A percentile compares a stretch with the other conserved stretches of the same genome.
These are phyloP conservation scores for Russula sp. DNA, from an alignment of 768 basidiomycete species.

Conservation along the genomic window DNA sequence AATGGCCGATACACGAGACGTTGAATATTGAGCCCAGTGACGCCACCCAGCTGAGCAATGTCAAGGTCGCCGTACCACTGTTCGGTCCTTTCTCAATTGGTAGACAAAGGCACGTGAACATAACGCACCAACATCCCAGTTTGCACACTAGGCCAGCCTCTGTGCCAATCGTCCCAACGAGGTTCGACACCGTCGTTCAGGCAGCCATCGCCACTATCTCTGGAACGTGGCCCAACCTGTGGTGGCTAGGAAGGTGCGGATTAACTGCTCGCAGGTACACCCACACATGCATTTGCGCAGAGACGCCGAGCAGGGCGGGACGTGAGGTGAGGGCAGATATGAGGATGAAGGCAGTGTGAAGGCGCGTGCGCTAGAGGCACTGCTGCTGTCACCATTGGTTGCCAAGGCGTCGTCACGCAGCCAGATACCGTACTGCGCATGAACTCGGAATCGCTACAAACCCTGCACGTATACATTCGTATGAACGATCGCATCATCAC, in stretches of 20 bases:
- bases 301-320: constrained; percentile 76
- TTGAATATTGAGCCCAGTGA: constrained; percentile 80
- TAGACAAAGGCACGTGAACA: neutral
- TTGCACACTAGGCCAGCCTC: constrained; percentile 69
- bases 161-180: constrained; percentile 80
- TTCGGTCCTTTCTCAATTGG: constrained; percentile 2
- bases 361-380: constrained; percentile 59
- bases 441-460: constrained; percentile 28
- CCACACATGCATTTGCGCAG: constrained; percentile 76
- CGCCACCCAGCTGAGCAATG: constrained; percentile 78
- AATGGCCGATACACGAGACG: constrained; percentile 80
- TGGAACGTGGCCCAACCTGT: too few species aligned
- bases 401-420: constrained; percentile 20
- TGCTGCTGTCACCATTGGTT: constrained; percentile 55
- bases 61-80: constrained; percentile 92
- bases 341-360: constrained; percentile 70
- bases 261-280: too few species aligned
- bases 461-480: constrained; percentile 46
- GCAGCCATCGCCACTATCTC: constrained; percentile 83
- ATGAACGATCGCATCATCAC: constrained; percentile 29
- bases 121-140: constrained; percentile 66
- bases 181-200: constrained; percentile 77
- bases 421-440: constrained; percentile 29
- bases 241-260: too few species aligned
- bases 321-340: constrained; percentile 87